Percentiles rank a stretch among this genome's conserved stretches.
Evolutionary conservation across 495 filamentous ascomycete species (phyloP).

Genomic region (Aspergillus conjunctus): DNA sequence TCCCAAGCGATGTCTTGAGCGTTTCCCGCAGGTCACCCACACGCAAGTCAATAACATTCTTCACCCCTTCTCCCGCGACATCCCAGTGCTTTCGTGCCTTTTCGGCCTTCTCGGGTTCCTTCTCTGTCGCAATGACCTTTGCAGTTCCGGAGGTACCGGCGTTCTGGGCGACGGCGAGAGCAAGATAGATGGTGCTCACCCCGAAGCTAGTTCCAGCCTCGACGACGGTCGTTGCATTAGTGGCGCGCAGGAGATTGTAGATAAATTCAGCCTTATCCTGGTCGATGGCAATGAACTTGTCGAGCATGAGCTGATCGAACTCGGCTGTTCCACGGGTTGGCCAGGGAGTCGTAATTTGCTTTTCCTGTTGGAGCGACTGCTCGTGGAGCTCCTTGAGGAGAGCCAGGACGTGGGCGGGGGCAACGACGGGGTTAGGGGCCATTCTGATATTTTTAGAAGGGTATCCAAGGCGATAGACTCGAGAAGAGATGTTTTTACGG

Average conservation of each 20-base stretch:
- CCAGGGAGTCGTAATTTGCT: conserved; percentile 17
- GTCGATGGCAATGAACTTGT: conserved; percentile 56
- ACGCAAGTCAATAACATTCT: conserved; percentile 50
- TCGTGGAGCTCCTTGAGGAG: conserved; percentile 30
- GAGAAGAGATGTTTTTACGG: neutral
- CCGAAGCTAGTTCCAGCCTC: conserved; percentile 60
- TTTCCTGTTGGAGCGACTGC: conserved; percentile 31
- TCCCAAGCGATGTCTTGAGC: conserved; percentile 40
- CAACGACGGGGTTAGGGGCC: conserved; percentile 21
- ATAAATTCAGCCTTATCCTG: conserved; percentile 54
- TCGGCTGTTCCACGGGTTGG: conserved; percentile 19
- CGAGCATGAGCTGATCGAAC: conserved; percentile 40
- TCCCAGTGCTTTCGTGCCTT: conserved; percentile 51
- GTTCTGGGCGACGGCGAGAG: conserved; percentile 48
- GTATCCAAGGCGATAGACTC: too few relatives aligned
- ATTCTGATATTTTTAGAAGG: neutral
- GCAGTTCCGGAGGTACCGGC: conserved; percentile 28
- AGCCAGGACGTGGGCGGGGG: conserved; percentile 26
- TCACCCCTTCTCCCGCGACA: conserved; percentile 43
- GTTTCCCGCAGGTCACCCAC: conserved; percentile 57
- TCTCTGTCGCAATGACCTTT: conserved; percentile 57
- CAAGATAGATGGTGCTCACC: conserved; percentile 60
- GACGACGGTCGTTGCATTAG: conserved; percentile 48
- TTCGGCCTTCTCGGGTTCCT: conserved; percentile 50
- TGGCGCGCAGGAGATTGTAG: conserved; percentile 46